Base-by-base conservation (phyloP, 1,284 basidiomycete species). In the Marasmius fiardii region DNA sequence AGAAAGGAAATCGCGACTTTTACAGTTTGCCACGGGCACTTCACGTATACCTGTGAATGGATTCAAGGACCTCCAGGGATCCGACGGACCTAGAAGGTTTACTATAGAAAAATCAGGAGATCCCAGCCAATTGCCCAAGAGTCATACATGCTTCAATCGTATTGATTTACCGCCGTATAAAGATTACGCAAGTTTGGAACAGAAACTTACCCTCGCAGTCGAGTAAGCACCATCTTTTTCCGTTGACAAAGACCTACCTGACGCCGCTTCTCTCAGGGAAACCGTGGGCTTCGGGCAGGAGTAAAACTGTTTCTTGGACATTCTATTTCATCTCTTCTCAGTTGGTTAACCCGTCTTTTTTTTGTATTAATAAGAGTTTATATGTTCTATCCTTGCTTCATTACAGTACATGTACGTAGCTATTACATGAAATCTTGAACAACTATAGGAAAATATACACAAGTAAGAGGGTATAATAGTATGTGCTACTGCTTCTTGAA, bases 11-110 rank as follows among this genome's bases (percentile, higher is more conserved):
- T 91, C 90, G 14, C 87, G 93, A 43, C 74, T 95, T 48, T 73
- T 94, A 47, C 94, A 96, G 71, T 96, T 97, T 69, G 92, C 93
- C 2, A 96, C 95, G 6, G 95, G 94, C 26, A 96, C 94, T 2
- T 93, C 90, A 23, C 83, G 94, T 61, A 94, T 97, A 64, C 94
- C 94, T 4, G 94, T 85, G 64, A 95, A 95, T 65, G 93, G 93
- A 0, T 96, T 96, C 81, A 95, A 95, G 71, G 94, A 97, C 66
- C 74, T 97, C 11, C 94, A 96, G 73, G 94, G 94, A 18, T 93
- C 91, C 2, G 94, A 97, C 68, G 94, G 93, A 7, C 94, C 94
- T 5, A 77, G 92, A 57, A 77, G 92, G 54, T 94, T 95, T 69
- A 94, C 92, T 2, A 93, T 95, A 61, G 92, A 95, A 70, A 95